These are phyloP conservation scores for Colletotrichum magnum DNA, from an alignment of 2,329 filamentous ascomycete genomes.

Conservation along the genomic window DNA sequence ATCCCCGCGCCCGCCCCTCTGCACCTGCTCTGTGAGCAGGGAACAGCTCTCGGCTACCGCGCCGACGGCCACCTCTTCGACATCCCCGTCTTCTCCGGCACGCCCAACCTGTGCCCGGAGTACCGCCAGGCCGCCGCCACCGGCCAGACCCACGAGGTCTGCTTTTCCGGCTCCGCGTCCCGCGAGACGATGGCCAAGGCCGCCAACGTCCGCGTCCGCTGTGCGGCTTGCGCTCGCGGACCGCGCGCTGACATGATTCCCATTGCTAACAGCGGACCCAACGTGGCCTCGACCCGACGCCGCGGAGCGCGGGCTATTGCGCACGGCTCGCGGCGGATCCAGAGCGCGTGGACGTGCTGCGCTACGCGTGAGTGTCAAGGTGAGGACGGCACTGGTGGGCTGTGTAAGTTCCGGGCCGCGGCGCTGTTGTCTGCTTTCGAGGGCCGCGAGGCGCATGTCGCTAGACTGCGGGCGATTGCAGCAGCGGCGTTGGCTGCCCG, in stretches of 20 bases:
- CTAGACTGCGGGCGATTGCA: neutral
- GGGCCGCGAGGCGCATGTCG: neutral
- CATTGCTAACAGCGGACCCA: neutral
- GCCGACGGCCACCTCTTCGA: neutral
- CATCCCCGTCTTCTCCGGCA: neutral
- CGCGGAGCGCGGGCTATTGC: too few relatives aligned
- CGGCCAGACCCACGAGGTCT: neutral
- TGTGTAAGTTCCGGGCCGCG: conserved; percentile 21
- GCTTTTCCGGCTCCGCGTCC: conserved; percentile 1
- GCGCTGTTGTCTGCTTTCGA: conserved; percentile 4
- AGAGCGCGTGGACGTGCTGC: conserved; percentile 26
- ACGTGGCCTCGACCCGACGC: neutral
- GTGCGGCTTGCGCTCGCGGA: neutral
- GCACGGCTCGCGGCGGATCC: neutral
- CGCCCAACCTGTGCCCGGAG: conserved; percentile 1
- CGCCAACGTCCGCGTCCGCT: neutral
- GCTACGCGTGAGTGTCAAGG: neutral
- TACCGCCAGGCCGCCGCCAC: neutral
- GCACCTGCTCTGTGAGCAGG: conserved; percentile 16
- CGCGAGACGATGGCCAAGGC: neutral
- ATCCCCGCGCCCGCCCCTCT: neutral
- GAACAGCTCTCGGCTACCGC: neutral
- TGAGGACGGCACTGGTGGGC: neutral
- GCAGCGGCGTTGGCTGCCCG: neutral
- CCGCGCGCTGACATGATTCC: neutral